Evolutionary conservation across 139 green algal species (phyloP), one percentile per base, ranked within the genome.

Genomic region (Astrephomene gubernaculifera): DNA sequence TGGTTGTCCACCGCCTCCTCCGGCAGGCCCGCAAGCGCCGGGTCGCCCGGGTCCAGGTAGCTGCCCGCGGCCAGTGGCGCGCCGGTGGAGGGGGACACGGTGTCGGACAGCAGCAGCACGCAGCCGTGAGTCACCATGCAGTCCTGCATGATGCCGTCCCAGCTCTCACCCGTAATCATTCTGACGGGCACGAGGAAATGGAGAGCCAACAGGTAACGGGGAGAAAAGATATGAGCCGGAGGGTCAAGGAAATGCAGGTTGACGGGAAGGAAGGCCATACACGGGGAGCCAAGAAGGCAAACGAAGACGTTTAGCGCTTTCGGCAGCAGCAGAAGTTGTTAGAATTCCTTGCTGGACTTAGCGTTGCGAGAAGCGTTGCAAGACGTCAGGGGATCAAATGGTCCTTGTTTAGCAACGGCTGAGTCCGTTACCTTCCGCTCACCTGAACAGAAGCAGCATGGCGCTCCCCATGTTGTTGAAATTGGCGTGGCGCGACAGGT

Each of bases 141-240:
- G 73, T 96, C 95, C 73, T 93, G 87, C 91, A 97, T 96, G 64
- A 96, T 90, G 41, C 86, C 87, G 81, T 96, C 90, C 95, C 95
- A 97, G n/a, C 71, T 86, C 85, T 97, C 95, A 19, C 93, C 90
- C 19, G 94, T 95, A 10, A 92, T 71, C 87, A 94, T 93, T 24
- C 94, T 81, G 68, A 29, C 38, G 25, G 27, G 12, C 12, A 17
- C 12, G 49, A 57, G 49, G 49, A n/a, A n/a, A n/a, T n/a, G n/a
- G n/a, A n/a, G n/a, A n/a, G n/a, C n/a, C n/a, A n/a, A n/a, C n/a
- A n/a, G n/a, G n/a, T n/a, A n/a, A n/a, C n/a, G n/a, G n/a, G n/a
- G n/a, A n/a, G n/a, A n/a, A n/a, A n/a, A n/a, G n/a, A n/a, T n/a
- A n/a, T n/a, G n/a, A n/a, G n/a, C n/a, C n/a, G n/a, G n/a, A n/a